Conservation (phyloP, 176 grass and related monocot species). For the Oryza brachyantha region DNA sequence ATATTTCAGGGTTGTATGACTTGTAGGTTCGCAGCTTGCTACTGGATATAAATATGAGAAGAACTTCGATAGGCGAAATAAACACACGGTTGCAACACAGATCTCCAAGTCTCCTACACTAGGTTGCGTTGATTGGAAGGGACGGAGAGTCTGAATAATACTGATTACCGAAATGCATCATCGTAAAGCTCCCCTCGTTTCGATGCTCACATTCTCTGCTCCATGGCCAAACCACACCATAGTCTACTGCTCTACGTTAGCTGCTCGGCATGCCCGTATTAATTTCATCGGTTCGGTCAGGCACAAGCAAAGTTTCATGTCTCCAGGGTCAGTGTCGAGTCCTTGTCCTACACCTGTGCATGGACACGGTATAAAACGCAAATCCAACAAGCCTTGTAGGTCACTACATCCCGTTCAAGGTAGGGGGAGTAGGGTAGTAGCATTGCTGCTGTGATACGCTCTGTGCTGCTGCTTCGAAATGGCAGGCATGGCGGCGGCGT, state of each 20-base stretch:
- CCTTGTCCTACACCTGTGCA: not conserved
- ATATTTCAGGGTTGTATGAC: not conserved
- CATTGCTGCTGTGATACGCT: not conserved
- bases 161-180: slow-evolving; percentile 20
- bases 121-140: slow-evolving; percentile 31
- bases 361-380: slow-evolving; percentile 12
- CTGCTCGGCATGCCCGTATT: not conserved
- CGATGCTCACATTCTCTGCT: not conserved
- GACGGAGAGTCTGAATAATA: slow-evolving; percentile 1
- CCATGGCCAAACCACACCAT: slow-evolving; percentile 12
- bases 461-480: slow-evolving; percentile 8
- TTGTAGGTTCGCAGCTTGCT: not conserved
- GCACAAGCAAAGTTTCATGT: slow-evolving; percentile 22
- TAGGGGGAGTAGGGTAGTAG: not conserved
- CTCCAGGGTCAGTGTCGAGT: slow-evolving; percentile 34
- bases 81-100: not conserved
- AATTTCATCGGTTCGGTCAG: not conserved
- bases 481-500: not conserved
- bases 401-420: slow-evolving; percentile 40
- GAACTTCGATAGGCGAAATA: not conserved
- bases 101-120: slow-evolving; percentile 16
- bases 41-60: not conserved
- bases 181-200: slow-evolving; percentile 20
- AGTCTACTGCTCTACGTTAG: not conserved
- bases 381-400: slow-evolving; percentile 23